These are phyloP conservation scores for Magnolia kwangsiensis DNA, from an alignment of 164 flowering plant genomes.

Conservation along the genomic window DNA sequence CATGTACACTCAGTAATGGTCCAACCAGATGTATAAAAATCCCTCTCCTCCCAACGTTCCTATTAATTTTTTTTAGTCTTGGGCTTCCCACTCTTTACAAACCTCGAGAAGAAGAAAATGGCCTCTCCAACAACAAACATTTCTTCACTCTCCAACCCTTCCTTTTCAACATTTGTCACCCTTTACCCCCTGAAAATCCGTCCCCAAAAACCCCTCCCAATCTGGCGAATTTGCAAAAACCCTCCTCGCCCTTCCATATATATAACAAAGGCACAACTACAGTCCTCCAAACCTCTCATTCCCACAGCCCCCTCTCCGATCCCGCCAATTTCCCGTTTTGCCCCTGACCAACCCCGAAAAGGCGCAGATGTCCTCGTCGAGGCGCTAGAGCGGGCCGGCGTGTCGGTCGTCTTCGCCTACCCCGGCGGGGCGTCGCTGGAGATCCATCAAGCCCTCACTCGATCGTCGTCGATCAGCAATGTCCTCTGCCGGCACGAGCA, in stretches of 20 bases:
- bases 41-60: too few species aligned
- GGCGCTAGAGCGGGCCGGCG: conserved; percentile 63
- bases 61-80: too few species aligned
- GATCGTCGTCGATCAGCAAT: conserved; percentile 43
- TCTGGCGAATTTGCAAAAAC: neutral
- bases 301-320: neutral
- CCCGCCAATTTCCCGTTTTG: conserved; percentile 30
- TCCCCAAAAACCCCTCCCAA: neutral
- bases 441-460: conserved; percentile 71
- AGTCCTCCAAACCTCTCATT: conserved; percentile 11
- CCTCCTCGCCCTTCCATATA: neutral
- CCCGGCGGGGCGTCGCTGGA: conserved; percentile 78
- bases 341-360: conserved; percentile 51
- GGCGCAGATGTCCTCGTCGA: conserved; percentile 72
- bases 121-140: too few species aligned
- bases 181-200: neutral
- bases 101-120: too few species aligned
- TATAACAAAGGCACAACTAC: conserved; percentile 10
- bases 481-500: conserved; percentile 67
- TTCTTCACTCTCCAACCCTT: too few species aligned
- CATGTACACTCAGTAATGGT: too few species aligned
- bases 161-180: neutral
- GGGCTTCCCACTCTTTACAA: too few species aligned
- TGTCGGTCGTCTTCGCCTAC: conserved; percentile 54
- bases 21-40: too few species aligned